Evolutionary conservation across 495 filamentous ascomycete species (phyloP), one percentile per base, ranked within the genome.

Genomic region (Emericellopsis terricola): DNA sequence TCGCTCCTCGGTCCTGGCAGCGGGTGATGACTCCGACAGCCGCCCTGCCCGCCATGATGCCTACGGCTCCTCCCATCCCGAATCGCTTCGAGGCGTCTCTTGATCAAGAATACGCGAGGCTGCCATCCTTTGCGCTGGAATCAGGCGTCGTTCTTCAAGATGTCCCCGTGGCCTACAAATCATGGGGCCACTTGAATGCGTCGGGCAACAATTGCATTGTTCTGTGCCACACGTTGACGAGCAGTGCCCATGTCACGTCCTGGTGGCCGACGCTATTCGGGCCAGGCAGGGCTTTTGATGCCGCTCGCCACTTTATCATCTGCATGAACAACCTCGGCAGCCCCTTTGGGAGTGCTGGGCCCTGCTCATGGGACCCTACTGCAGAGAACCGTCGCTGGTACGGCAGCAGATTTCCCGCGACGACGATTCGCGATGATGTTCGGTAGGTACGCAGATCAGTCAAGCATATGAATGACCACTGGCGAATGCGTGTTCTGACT

Each of bases 361-460:
- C 41, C 33, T 8, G 40, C 51, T 29, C 44, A 42, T 15, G 34
- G 38, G 28, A 54, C 50, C 23, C 23, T 11, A 11, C 6, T 26
- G 23, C 23, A 26, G 23, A 15, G 48, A 49, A 13, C 28, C 33
- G 47, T 36, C 18, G 23, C 23, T 11, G 6, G 23, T 56, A 55
- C 29, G 55, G 51, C 3, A 46, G 49, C 34, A 40, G 43, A 3
- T 59, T 59, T 31, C 55, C 55, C 2, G 36, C 42, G 29, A 59
- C 55, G 9, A 56, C 51, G 5, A 43, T 58, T 19, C 45, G 55
- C 8, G 55, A 58, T 28, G 55, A 58, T 47, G 52, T 58, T 16
- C 29, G 45, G 52, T 55, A 40, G 10, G 51, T 36, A 8, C 8
- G 31, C 29, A 1, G 6, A 27, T 19, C 4, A 10, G 11, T 16